These are phyloP conservation scores for Nematodospora valgi DNA, from an alignment of 805 yeast genomes.

Conservation along the genomic window DNA sequence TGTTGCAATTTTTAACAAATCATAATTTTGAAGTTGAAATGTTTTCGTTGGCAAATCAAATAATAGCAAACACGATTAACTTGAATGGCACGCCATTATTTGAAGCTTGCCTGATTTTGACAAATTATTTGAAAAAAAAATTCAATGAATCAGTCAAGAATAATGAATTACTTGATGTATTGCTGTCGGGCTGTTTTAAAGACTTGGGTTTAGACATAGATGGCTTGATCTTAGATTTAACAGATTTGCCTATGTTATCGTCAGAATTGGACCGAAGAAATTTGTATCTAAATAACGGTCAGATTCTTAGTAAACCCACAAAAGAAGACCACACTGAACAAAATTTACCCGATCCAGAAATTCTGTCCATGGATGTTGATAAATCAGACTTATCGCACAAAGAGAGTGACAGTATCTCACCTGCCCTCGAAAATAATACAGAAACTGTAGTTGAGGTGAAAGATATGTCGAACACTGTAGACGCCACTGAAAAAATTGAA, in stretches of 20 bases:
- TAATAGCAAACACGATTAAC: constrained; percentile 12
- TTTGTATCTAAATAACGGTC: no score
- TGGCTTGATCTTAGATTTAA: background rate
- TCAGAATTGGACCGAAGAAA: no score
- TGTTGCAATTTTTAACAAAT: constrained; percentile 23
- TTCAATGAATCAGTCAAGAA: background rate
- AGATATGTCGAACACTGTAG: background rate
- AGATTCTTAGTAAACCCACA: no score
- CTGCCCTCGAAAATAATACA: background rate
- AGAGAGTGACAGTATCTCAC: no score
- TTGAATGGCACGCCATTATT: background rate
- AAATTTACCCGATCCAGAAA: no score
- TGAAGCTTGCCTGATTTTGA: constrained; percentile 15
- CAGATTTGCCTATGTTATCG: constrained; percentile 1
- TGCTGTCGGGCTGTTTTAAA: constrained; percentile 1
- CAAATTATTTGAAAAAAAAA: constrained; percentile 10
- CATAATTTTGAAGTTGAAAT: constrained; percentile 25
- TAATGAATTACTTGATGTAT: constrained; percentile 15
- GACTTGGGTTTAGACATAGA: constrained; percentile 4
- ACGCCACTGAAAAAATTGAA: background rate
- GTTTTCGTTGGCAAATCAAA: constrained; percentile 13
- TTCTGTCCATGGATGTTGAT: no score
- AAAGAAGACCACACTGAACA: no score
- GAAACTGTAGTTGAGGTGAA: constrained; percentile 1
- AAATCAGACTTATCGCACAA: no score